Base-by-base conservation (phyloP, 768 basidiomycete genomes). In the Mycena crocata region DNA sequence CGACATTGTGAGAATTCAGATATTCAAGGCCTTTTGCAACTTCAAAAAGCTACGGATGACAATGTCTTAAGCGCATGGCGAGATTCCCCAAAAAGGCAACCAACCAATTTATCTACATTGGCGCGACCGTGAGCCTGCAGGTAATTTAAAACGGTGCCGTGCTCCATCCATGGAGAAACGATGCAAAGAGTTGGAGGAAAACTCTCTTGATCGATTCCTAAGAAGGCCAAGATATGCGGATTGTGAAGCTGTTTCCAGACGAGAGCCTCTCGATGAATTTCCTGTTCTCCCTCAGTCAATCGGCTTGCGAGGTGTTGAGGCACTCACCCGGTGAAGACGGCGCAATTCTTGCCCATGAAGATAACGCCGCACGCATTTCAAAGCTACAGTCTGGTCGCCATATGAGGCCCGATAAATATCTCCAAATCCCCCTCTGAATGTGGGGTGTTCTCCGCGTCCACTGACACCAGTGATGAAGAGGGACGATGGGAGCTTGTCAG, bases 171-270 rank as follows among this genome's bases (percentile, higher is more conserved):
- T 14, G n/a, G n/a, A n/a, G n/a, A n/a, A n/a, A n/a, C n/a, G n/a
- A n/a, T n/a, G n/a, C n/a, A n/a, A n/a, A n/a, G n/a, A n/a, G n/a
- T n/a, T n/a, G n/a, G 74, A 74, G 5, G 76, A 75, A 77, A 78
- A 9, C 67, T 66, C 31, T 71, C 70, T 0, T 61, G 49, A 50
- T 76, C 75, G 32, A 77, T 71, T 7, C 77, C 76, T 21, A 78
- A 24, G 42, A 78, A 76, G 7, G 74, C 73, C n/a, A 77, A 61
- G 23, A 78, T 72, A 57, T 72, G 67, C 7, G 75, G 72, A 57
- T 78, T 74, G n/a, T 71, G 68, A 24, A 77, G 48, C 21, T 75
- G 68, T 57, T 73, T 70, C 77, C 76, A 78, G 21, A 75, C 55
- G 28, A 75, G 63, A 9, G 76, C 76, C 52, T 77, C 76, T 30